These are phyloP conservation scores for Sideroxylon spinosum DNA, from an alignment of 179 eudicot genomes.

Conservation along the genomic window DNA sequence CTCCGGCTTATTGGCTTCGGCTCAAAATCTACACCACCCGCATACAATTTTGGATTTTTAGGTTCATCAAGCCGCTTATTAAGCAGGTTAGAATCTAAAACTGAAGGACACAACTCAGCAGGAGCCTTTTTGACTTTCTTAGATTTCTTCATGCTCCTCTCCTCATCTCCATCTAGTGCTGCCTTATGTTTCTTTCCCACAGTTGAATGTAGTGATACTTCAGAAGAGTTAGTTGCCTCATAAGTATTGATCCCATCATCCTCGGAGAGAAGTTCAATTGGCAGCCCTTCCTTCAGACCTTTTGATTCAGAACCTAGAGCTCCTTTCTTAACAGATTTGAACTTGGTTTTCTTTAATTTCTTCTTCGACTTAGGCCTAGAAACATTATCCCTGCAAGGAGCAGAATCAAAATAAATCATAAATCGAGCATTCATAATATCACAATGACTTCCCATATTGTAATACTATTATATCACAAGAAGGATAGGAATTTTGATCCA, in stretches of 20 bases:
- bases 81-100: constrained; percentile 30
- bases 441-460: neutral
- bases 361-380: constrained; percentile 70
- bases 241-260: constrained; percentile 46
- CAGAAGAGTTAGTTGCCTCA: constrained; percentile 40
- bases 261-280: constrained; percentile 40
- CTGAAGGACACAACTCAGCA: constrained; percentile 28
- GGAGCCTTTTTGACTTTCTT: constrained; percentile 64
- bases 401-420: constrained; percentile 15
- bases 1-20: constrained; percentile 56
- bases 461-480: neutral
- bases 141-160: constrained; percentile 31
- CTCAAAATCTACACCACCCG: constrained; percentile 48
- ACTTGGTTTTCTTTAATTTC: constrained; percentile 83
- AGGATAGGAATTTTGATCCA: too few species aligned
- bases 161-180: constrained; percentile 38
- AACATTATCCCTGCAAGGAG: constrained; percentile 53
- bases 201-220: constrained; percentile 30
- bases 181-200: constrained; percentile 64
- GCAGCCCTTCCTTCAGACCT: constrained; percentile 41
- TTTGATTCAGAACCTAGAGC: constrained; percentile 53
- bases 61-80: constrained; percentile 48
- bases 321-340: constrained; percentile 77
- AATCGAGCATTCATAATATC: neutral
- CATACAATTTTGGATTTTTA: constrained; percentile 45